Evolutionary conservation across 2,329 filamentous ascomycete genomes (phyloP).

Genomic region (Neofusicoccum umdonicola): DNA sequence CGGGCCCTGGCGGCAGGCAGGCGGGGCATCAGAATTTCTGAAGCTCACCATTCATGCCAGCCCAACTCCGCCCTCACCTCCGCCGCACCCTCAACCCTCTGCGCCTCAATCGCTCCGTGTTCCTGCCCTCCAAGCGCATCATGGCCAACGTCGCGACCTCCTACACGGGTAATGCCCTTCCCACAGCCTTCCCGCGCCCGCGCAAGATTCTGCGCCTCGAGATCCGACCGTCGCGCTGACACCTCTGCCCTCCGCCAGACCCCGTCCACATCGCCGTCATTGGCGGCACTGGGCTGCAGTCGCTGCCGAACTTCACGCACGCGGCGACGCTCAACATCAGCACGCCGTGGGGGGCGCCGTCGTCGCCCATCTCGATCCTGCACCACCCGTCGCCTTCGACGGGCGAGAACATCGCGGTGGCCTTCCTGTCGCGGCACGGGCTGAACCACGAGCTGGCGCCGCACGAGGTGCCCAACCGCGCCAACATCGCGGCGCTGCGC

Average conservation of each 20-base stretch:
- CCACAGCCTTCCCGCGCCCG: neutral
- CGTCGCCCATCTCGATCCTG: slow-evolving; percentile 77
- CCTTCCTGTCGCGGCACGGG: slow-evolving; percentile 93
- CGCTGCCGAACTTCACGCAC: slow-evolving; percentile 81
- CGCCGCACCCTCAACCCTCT: neutral
- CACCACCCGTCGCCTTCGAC: slow-evolving; percentile 75
- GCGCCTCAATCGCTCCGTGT: neutral
- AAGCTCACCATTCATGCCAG: neutral
- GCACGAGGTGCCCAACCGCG: slow-evolving; percentile 89
- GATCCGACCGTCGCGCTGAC: neutral
- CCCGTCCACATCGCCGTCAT: slow-evolving; percentile 53
- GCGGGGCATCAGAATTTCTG: slow-evolving; percentile 13
- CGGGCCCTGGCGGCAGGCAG: neutral
- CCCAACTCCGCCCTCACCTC: neutral
- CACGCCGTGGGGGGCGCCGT: slow-evolving; percentile 87
- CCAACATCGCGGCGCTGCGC: slow-evolving; percentile 97
- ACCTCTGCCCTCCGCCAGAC: slow-evolving; percentile 29
- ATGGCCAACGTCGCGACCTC: slow-evolving; percentile 19
- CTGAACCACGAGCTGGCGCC: slow-evolving; percentile 84
- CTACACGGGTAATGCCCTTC: slow-evolving; percentile 8
- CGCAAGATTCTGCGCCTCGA: neutral
- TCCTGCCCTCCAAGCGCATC: slow-evolving; percentile 17
- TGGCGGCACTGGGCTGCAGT: slow-evolving; percentile 80
- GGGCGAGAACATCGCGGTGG: slow-evolving; percentile 62
- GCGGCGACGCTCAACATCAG: slow-evolving; percentile 72